Conservation (phyloP, 1,139 yeast genomes). For the Yamadazyma taylorii region DNA sequence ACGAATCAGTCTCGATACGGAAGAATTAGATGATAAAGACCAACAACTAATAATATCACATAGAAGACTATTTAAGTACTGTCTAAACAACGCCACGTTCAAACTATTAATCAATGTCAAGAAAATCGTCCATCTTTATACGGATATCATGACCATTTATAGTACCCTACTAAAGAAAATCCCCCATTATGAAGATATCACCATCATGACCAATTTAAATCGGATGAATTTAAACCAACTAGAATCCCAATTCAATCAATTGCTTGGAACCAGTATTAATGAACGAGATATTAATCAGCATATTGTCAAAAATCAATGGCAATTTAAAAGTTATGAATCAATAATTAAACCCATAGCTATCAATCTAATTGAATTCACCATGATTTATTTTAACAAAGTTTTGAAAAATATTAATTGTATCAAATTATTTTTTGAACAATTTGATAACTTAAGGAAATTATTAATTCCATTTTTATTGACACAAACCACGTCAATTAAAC, state of each 20-base stretch:
- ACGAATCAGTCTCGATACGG: conserved; percentile 23
- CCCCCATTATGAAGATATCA: conserved; percentile 44
- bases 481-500: conserved; percentile 31
- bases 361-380: conserved; percentile 22
- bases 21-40: conserved; percentile 23
- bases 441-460: conserved; percentile 40
- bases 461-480: conserved; percentile 34
- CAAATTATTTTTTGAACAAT: conserved; percentile 36
- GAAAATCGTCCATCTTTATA: conserved; percentile 35
- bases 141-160: conserved; percentile 43
- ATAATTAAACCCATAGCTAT: conserved; percentile 23
- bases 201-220: conserved; percentile 32
- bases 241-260: conserved; percentile 33
- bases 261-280: conserved; percentile 24
- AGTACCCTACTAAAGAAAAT: conserved; percentile 40
- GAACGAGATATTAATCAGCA: conserved; percentile 6
- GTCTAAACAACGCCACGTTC: conserved; percentile 34
- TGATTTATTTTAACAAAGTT: conserved; percentile 24
- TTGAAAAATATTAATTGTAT: conserved; percentile 30
- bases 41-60: conserved; percentile 28
- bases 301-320: conserved; percentile 26
- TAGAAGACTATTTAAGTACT: conserved; percentile 30
- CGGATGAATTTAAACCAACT: conserved; percentile 24
- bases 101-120: conserved; percentile 30
- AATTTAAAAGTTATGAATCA: conserved; percentile 26